Evolutionary conservation across 2,329 filamentous ascomycete genomes (phyloP), one percentile per base, ranked within the genome.

Genomic region (Hymenoscyphus fraxineus): DNA sequence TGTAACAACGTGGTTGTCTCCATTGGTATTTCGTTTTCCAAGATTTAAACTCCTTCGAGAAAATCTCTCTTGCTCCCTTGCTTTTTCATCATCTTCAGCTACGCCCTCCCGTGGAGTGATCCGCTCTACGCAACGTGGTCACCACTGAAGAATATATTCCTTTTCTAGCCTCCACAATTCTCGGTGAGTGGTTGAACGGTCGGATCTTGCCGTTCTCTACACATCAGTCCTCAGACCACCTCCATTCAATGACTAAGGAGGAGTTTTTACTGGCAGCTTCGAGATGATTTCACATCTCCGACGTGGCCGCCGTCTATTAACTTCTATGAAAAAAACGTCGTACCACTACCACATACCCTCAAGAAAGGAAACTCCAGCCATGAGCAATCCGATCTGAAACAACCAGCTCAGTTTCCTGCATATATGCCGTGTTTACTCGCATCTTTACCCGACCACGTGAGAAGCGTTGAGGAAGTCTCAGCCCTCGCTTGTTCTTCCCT

Each of bases 401-500:
- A 7, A 22, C 44, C 4, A 51, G 19, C 13, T 10, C 22, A 51
- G 44, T 51, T 51, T 51, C 44, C 44, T 51, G 44, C 44, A 51
- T 51, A 51, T 7, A 47, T 51, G 44, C 12, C 44, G 44, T 51
- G 44, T 51, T 19, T 51, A 27, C 27, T 27, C 27, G 3, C 19
- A 51, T 51, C 44, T 51, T 22, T 19, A 51, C 44, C 44, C 44
- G 22, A 51, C 44, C 44, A 51, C 44, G 44, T 19, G 44, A 51
- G 44, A 51, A 51, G 44, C 44, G 44, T 51, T 51, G 44, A 51
- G 44, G n/a, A 51, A 51, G 44, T 51, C 44, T 51, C 44, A 51
- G 44, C 44, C 19, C 22, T 19, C 44, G n/a, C 44, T 22, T 51
- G n/a, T 51, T 51, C 44, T 51, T 51, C 22, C 44, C n/a, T 51